Conservation (phyloP, 345 rosid genomes). For the Pugionium cornutum region DNA sequence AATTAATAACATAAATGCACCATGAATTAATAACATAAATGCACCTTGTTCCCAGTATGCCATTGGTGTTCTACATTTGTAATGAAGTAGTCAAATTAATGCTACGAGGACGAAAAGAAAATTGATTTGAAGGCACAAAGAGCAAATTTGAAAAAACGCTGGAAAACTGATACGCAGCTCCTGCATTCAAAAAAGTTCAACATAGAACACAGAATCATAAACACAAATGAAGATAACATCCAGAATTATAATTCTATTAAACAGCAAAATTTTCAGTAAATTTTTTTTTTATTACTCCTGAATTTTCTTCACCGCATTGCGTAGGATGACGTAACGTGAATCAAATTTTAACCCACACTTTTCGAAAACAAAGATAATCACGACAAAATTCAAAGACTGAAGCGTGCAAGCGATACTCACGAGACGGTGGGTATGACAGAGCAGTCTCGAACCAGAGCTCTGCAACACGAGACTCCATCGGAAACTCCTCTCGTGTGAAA, state of each 20-base stretch:
- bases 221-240: not conserved
- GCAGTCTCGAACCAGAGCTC: conserved; percentile 87
- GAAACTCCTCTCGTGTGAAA: conserved; percentile 66
- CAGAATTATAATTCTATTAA: conserved; percentile 1
- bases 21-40: too few species aligned
- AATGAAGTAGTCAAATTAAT: not conserved
- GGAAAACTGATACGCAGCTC: too few species aligned
- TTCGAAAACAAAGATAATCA: conserved; percentile 8
- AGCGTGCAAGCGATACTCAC: conserved; percentile 51
- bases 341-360: not conserved
- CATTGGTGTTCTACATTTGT: conserved; percentile 5
- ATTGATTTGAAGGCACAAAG: not conserved
- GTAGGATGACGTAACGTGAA: conserved; percentile 20
- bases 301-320: not conserved
- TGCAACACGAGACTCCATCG: conserved; percentile 56
- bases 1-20: too few species aligned
- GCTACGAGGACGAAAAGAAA: not conserved
- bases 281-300: not conserved
- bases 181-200: too few species aligned
- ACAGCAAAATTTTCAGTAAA: too few species aligned
- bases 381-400: not conserved
- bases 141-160: too few species aligned
- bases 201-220: too few species aligned
- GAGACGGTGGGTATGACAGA: conserved; percentile 76
- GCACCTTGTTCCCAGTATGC: not conserved